A percentile compares a stretch with the other conserved stretches of the same genome.
These are phyloP conservation scores for Hypoxylon sp. DNA, from an alignment of 2,329 filamentous ascomycete genomes.

Conservation along the genomic window DNA sequence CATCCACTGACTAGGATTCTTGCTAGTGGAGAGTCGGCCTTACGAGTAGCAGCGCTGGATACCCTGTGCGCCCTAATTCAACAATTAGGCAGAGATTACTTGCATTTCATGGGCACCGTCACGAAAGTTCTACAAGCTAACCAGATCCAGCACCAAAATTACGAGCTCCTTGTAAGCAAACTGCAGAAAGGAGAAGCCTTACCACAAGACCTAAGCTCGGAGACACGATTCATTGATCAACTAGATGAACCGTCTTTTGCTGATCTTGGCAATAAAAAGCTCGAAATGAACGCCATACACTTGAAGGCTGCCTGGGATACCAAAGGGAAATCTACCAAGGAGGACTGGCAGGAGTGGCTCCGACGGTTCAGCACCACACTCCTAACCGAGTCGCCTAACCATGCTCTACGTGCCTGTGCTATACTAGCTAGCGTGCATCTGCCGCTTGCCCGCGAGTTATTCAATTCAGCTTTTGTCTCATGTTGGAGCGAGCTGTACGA, in stretches of 20 bases:
- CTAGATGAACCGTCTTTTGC: slow-evolving; percentile 84
- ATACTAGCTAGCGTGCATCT: slow-evolving; percentile 91
- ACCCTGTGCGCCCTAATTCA: slow-evolving; percentile 96
- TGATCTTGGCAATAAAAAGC: slow-evolving; percentile 90
- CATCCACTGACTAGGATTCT: slow-evolving; percentile 91
- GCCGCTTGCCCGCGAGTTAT: slow-evolving; percentile 90
- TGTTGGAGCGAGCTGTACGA: slow-evolving; percentile 99
- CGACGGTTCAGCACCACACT: slow-evolving; percentile 95
- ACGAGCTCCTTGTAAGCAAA: slow-evolving; percentile 91
- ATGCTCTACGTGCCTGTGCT: slow-evolving; percentile 92
- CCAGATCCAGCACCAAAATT: slow-evolving; percentile 89
- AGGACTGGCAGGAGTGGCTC: slow-evolving; percentile 99
- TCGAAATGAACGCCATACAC: slow-evolving; percentile 97
- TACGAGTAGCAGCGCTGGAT: slow-evolving; percentile 88
- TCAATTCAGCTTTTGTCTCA: slow-evolving; percentile 98
- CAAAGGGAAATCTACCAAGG: slow-evolving; percentile 94
- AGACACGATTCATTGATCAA: slow-evolving; percentile 82
- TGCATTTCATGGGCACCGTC: slow-evolving; percentile 93
- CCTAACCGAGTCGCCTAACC: slow-evolving; percentile 94
- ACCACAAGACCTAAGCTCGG: slow-evolving; percentile 93
- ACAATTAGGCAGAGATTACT: slow-evolving; percentile 93
- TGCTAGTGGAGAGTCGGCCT: slow-evolving; percentile 75
- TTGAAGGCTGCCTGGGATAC: slow-evolving; percentile 98
- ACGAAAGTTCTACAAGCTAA: slow-evolving; percentile 86
- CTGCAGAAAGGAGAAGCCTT: slow-evolving; percentile 93